These are phyloP conservation scores for Aciculosporium take DNA, from an alignment of 2,329 filamentous ascomycete species.

Conservation along the genomic window DNA sequence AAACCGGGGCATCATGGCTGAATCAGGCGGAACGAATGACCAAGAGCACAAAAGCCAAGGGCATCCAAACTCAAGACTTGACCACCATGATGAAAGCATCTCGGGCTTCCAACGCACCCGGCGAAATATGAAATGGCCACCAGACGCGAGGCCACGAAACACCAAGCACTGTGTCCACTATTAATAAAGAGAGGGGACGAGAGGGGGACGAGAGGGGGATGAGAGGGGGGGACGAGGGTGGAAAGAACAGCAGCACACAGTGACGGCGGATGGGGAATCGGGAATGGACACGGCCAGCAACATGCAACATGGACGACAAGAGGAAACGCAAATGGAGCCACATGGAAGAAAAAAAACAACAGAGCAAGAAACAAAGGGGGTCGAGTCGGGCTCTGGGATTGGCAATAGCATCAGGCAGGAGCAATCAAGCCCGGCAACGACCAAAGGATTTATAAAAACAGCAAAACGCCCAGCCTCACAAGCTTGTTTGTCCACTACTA, in stretches of 20 bases:
- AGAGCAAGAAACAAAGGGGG: neutral
- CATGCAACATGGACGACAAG: neutral
- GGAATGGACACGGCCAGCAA: neutral
- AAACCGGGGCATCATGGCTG: conserved; percentile 9
- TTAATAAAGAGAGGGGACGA: neutral
- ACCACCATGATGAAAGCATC: conserved; percentile 5
- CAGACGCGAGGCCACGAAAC: too few species aligned
- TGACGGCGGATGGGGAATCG: neutral
- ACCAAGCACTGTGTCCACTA: neutral
- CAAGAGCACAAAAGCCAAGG: conserved; percentile 3
- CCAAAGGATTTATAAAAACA: neutral
- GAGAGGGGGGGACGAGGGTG: too few species aligned
- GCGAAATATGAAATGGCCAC: too few species aligned
- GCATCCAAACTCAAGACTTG: conserved; percentile 5
- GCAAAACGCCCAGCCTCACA: too few species aligned
- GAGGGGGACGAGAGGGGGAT: too few species aligned
- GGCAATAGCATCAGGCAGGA: neutral
- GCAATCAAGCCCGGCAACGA: too few species aligned
- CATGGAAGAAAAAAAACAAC: neutral
- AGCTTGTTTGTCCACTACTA: too few species aligned
- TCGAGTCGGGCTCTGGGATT: neutral
- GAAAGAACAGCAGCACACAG: too few species aligned
- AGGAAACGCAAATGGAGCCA: neutral
- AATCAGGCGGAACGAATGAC: conserved; percentile 8
- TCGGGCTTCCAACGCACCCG: neutral